Percentiles rank a stretch among this genome's conserved stretches.
Conservation (phyloP, 2,329 filamentous ascomycete genomes). For the Venturiaceae sp. region DNA sequence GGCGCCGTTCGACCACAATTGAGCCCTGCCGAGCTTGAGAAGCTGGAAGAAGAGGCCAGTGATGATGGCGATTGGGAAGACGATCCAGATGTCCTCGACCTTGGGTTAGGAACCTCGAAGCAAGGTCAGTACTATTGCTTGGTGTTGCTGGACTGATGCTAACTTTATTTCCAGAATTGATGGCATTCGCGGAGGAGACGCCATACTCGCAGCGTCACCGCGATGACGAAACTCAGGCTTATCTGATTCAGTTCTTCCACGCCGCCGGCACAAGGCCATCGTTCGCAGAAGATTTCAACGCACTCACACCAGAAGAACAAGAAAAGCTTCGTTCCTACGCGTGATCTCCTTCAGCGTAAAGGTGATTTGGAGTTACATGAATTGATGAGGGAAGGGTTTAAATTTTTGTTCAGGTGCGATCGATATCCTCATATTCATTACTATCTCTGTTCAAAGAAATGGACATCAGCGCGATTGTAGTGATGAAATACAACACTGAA, state of each 20-base stretch:
- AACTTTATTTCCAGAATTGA: conserved; percentile 54
- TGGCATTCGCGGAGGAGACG: conserved; percentile 58
- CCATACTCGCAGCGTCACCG: conserved; percentile 48
- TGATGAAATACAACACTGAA: neutral
- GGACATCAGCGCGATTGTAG: neutral
- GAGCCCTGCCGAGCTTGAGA: neutral
- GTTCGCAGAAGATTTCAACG: conserved; percentile 45
- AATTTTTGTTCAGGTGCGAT: neutral
- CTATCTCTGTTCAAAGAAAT: neutral
- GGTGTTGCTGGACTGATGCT: neutral
- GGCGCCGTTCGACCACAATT: conserved; percentile 31
- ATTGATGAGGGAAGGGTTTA: neutral
- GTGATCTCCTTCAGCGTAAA: neutral
- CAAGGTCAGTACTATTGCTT: conserved; percentile 15
- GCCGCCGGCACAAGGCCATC: conserved; percentile 41
- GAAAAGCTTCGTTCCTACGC: conserved; percentile 32
- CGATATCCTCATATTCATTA: neutral
- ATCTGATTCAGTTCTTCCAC: conserved; percentile 72
- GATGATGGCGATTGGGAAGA: conserved; percentile 65
- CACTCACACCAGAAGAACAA: conserved; percentile 45
- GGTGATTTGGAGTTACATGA: neutral
- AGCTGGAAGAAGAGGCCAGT: conserved; percentile 56
- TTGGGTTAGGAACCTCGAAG: conserved; percentile 46
- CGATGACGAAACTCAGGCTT: conserved; percentile 86
- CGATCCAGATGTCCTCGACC: conserved; percentile 63